Percentiles rank a stretch among this genome's conserved stretches.
phyloP scores from a whole-genome alignment of 2,329 filamentous ascomycete genomes.

The Aspergillus glaucus region DNA sequence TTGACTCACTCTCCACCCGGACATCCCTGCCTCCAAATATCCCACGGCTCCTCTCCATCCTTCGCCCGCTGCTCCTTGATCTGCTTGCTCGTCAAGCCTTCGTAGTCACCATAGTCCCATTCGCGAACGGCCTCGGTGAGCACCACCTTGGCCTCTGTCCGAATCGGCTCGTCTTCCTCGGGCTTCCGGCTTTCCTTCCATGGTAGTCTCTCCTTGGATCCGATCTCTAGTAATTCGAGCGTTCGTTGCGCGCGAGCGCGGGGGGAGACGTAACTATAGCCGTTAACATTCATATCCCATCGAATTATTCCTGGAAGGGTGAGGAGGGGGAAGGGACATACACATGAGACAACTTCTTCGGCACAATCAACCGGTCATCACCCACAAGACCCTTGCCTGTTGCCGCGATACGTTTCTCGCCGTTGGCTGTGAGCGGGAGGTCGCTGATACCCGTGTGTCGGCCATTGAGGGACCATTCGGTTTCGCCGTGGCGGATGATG shows the following conservation, averaged over 20 bases:
- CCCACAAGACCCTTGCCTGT: conserved; percentile 83
- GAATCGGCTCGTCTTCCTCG: conserved; percentile 33
- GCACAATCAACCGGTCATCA: conserved; percentile 75
- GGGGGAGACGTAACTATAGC: conserved; percentile 69
- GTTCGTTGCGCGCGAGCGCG: conserved; percentile 78
- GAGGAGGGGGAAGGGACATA: conserved; percentile 37
- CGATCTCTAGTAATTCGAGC: conserved; percentile 79
- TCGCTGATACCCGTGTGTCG: conserved; percentile 81
- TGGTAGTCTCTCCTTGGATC: conserved; percentile 61
- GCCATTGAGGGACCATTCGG: conserved; percentile 86
- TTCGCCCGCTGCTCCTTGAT: conserved; percentile 56
- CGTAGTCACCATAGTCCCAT: conserved; percentile 85
- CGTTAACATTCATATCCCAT: neutral
- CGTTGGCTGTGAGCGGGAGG: conserved; percentile 74
- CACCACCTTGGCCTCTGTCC: conserved; percentile 57
- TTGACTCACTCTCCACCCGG: conserved; percentile 70
- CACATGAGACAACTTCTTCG: conserved; percentile 75
- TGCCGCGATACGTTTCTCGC: conserved; percentile 66
- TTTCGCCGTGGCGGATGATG: conserved; percentile 85
- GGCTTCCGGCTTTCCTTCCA: conserved; percentile 48
- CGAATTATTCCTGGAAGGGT: neutral
- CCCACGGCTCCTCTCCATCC: conserved; percentile 60
- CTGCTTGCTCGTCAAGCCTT: conserved; percentile 67
- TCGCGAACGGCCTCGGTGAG: conserved; percentile 69
- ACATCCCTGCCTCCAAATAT: conserved; percentile 87